A percentile compares a stretch with the other conserved stretches of the same genome.
These are phyloP conservation scores for Candida multigemmis DNA, from an alignment of 805 yeast genomes.

Conservation along the genomic window DNA sequence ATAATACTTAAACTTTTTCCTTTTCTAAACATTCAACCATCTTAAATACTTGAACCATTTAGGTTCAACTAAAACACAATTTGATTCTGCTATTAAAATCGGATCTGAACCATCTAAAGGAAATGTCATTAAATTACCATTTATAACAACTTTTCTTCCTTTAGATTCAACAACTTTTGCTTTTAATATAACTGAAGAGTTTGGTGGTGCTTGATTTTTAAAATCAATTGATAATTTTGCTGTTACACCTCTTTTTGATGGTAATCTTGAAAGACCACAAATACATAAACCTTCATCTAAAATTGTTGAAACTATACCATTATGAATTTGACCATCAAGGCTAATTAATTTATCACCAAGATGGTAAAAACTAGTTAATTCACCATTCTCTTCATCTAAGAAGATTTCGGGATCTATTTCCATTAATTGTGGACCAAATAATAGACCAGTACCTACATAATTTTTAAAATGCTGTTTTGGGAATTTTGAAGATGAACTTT, in stretches of 20 bases:
- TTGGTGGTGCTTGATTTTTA: conserved; percentile 51
- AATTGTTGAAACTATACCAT: conserved; percentile 71
- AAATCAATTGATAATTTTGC: conserved; percentile 67
- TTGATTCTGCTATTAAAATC: conserved; percentile 47
- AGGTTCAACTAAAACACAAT: conserved; percentile 76
- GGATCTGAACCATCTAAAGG: conserved; percentile 21
- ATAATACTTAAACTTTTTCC: too few species aligned
- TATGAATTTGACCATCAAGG: conserved; percentile 66
- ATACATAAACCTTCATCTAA: conserved; percentile 79
- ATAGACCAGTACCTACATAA: conserved; percentile 64
- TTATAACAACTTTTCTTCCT: conserved; percentile 77
- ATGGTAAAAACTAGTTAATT: conserved; percentile 58
- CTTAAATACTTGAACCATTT: conserved; percentile 71
- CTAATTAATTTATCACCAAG: conserved; percentile 61
- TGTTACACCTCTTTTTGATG: conserved; percentile 81
- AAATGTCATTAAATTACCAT: conserved; percentile 54
- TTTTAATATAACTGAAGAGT: conserved; percentile 53
- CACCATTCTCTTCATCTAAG: conserved; percentile 38
- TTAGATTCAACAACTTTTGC: conserved; percentile 58
- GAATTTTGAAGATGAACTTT: conserved; percentile 15
- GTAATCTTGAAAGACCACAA: conserved; percentile 78
- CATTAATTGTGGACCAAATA: conserved; percentile 58
- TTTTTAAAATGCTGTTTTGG: conserved; percentile 52
- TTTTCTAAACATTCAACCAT: conserved; percentile 30
- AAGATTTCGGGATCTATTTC: conserved; percentile 74